Conservation (phyloP, 1,284 basidiomycete species). For the Ustilago vetiveriae region DNA sequence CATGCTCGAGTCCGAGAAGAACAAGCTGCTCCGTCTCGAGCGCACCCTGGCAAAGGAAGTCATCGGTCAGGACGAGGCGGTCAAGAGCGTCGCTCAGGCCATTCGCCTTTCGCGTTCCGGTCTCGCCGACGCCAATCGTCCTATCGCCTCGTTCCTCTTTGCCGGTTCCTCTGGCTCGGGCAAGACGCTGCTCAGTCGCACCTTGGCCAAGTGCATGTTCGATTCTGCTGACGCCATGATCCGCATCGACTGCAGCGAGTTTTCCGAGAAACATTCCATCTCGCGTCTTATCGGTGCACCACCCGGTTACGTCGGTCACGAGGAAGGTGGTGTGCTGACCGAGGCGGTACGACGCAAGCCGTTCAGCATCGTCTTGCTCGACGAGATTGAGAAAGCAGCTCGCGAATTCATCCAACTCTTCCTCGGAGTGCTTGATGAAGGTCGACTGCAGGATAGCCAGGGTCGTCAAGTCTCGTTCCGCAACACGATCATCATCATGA, state of each 20-base stretch:
- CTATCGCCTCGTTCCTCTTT: slow-evolving; percentile 71
- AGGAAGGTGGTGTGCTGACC: slow-evolving; percentile 78
- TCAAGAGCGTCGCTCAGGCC: slow-evolving; percentile 72
- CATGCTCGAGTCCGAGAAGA: slow-evolving; percentile 66
- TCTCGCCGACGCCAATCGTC: slow-evolving; percentile 71
- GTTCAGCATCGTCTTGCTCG: slow-evolving; percentile 67
- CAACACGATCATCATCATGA: slow-evolving; percentile 69
- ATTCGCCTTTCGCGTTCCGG: slow-evolving; percentile 73
- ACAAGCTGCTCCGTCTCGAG: slow-evolving; percentile 63
- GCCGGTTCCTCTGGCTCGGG: slow-evolving; percentile 70
- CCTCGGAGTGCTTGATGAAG: slow-evolving; percentile 89
- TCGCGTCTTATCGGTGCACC: slow-evolving; percentile 71
- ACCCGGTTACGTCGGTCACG: slow-evolving; percentile 86
- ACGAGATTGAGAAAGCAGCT: slow-evolving; percentile 76
- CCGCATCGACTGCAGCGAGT: slow-evolving; percentile 71
- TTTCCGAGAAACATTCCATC: slow-evolving; percentile 71
- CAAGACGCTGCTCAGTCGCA: slow-evolving; percentile 72
- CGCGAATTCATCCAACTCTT: slow-evolving; percentile 86
- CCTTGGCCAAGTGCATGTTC: slow-evolving; percentile 69
- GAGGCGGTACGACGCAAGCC: slow-evolving; percentile 67
- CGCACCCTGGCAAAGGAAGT: slow-evolving; percentile 66
- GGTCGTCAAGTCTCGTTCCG: slow-evolving; percentile 65
- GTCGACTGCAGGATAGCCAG: slow-evolving; percentile 77
- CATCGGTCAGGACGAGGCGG: slow-evolving; percentile 72
- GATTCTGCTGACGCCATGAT: slow-evolving; percentile 72